phyloP scores from a whole-genome alignment of 176 grass and related monocot species.

The Dendrocalamus sinicus region DNA sequence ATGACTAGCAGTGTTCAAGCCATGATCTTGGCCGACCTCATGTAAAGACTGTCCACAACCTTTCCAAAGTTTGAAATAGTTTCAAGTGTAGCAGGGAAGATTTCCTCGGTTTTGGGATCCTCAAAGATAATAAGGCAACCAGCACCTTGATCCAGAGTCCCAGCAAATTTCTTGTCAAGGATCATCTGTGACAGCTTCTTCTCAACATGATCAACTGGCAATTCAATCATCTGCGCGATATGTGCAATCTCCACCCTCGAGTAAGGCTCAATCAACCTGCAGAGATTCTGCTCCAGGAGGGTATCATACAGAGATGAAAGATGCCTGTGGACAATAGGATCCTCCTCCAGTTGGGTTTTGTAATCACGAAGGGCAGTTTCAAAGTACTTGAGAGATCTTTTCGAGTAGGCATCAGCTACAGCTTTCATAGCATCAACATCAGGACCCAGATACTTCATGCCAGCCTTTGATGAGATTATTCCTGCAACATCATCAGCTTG shows the following conservation, averaged over 20 bases:
- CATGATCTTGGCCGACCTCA: constrained; percentile 75
- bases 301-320: constrained; percentile 80
- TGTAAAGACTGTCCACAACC: constrained; percentile 80
- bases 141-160: constrained; percentile 76
- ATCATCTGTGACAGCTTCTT: constrained; percentile 85
- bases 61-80: constrained; percentile 73
- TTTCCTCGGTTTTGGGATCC: constrained; percentile 60
- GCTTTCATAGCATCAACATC: constrained; percentile 96
- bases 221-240: constrained; percentile 70
- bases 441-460: constrained; percentile 71
- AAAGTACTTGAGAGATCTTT: constrained; percentile 73
- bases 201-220: constrained; percentile 69
- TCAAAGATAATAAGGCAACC: constrained; percentile 82
- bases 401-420: constrained; percentile 74
- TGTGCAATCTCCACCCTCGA: constrained; percentile 66
- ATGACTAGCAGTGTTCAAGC: constrained; percentile 38
- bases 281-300: constrained; percentile 79
- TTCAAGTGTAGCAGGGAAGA: constrained; percentile 74
- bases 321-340: constrained; percentile 79
- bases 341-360: constrained; percentile 65
- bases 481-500: constrained; percentile 83
- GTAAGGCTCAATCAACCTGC: constrained; percentile 77
- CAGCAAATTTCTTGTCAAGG: constrained; percentile 83
- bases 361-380: constrained; percentile 71
- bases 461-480: constrained; percentile 78